Base-by-base conservation (phyloP, 2,329 filamentous ascomycete genomes). In the Paraphaeosphaeria minitans region DNA sequence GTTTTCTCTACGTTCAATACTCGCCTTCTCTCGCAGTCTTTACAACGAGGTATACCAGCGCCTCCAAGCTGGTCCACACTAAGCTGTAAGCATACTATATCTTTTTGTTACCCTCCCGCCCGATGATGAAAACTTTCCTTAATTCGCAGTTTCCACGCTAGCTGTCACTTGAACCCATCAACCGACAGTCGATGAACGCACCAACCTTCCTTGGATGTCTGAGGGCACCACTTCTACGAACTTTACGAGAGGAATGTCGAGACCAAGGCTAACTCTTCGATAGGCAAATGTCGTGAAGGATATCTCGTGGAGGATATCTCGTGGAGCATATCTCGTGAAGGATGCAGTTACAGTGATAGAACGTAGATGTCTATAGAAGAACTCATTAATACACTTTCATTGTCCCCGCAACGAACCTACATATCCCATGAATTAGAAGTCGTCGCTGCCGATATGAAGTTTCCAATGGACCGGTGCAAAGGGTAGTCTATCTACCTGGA, bases 71-170 rank as follows among this genome's bases (percentile, higher is more conserved):
- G 51, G 29, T 19, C 16, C 24, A 19, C 6, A 19, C 14, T 13
- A 9, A 55, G 43, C 33, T 55, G 46, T 56, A 48, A 52, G 39
- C 45, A 45, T 3, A 35, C 33, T 14, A 14, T 9, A 19, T 53
- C 54, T 53, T 41, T 45, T 12, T 33, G 1, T 16, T 24, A 21
- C 13, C 5, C 21, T 19, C 19, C 39, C 10, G 3, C 53, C 53
- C 22, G 19, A 63, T 66, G 63, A 66, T 67, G 63, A 66, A 90
- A 88, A 78, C 84, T 84, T 83, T 87, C 85, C 83, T 81, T 85
- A 83, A 91, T 92, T 93, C 89, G 89, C 89, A 92, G 89, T 92
- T 92, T 92, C 87, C 89, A 91, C 89, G 90, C 83, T 87, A 90
- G 87, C 84, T 84, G 83, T 83, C 79, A 74, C 69, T 73, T 77